These are phyloP conservation scores for Boletus sp. DNA, from an alignment of 1,284 basidiomycete genomes.

Conservation along the genomic window DNA sequence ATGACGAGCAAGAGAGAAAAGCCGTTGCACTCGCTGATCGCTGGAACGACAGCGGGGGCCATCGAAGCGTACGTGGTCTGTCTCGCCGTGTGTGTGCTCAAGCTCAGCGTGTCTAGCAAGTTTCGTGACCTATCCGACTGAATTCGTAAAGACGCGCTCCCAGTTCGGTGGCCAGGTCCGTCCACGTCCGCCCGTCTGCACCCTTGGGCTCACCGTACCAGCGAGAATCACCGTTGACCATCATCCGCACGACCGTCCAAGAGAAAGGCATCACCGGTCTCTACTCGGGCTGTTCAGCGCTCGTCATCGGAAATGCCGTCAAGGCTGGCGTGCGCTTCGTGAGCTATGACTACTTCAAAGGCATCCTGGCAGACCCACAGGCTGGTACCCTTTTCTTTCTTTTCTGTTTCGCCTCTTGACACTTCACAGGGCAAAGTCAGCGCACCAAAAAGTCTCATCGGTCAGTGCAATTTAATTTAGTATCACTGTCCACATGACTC, in stretches of 20 bases:
- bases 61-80: slow-evolving; percentile 72
- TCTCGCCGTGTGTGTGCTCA: background rate
- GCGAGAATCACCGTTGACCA: slow-evolving; percentile 57
- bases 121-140: slow-evolving; percentile 86
- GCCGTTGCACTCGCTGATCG: slow-evolving; percentile 76
- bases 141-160: slow-evolving; percentile 85
- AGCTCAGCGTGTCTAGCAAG: slow-evolving; percentile 43
- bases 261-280: slow-evolving; percentile 73
- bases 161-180: slow-evolving; percentile 75
- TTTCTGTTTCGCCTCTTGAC: background rate
- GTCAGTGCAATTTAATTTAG: slow-evolving; percentile 38
- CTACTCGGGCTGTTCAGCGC: slow-evolving; percentile 83
- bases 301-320: slow-evolving; percentile 84
- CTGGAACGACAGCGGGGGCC: slow-evolving; percentile 92
- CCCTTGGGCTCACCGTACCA: slow-evolving; percentile 2
- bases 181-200: background rate
- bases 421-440: slow-evolving; percentile 77
- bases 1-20: slow-evolving; percentile 62
- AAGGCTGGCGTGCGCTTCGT: slow-evolving; percentile 96
- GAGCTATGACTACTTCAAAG: slow-evolving; percentile 93
- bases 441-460: slow-evolving; percentile 78
- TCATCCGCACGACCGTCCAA: slow-evolving; percentile 67
- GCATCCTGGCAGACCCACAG: slow-evolving; percentile 75
- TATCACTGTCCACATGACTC: background rate
- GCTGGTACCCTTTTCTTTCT: slow-evolving; percentile 37